Percentiles rank a stretch among this genome's conserved stretches.
Evolutionary conservation across 2,329 filamentous ascomycete genomes (phyloP).

Genomic region (Diaporthe vexans): DNA sequence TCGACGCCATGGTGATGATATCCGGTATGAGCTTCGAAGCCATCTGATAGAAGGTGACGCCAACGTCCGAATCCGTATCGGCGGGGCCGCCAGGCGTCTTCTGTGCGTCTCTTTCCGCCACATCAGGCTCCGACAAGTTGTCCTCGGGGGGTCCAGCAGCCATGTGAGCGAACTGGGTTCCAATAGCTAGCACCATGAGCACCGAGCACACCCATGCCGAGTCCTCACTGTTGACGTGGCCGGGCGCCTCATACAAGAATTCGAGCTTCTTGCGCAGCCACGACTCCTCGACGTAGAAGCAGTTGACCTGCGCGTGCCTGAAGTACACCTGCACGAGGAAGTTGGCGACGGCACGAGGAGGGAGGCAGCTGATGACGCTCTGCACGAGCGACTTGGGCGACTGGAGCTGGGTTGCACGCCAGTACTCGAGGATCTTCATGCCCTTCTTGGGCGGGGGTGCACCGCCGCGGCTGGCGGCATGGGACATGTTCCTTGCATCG

Average conservation of each 20-base stretch:
- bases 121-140: constrained; percentile 49
- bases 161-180: constrained; percentile 65
- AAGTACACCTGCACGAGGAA: constrained; percentile 64
- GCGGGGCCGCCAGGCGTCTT: constrained; percentile 42
- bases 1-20: constrained; percentile 67
- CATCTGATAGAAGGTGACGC: constrained; percentile 69
- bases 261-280: constrained; percentile 60
- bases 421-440: constrained; percentile 53
- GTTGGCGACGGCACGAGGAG: constrained; percentile 61
- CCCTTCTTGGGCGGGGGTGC: constrained; percentile 38
- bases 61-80: constrained; percentile 63
- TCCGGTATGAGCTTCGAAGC: constrained; percentile 68
- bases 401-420: constrained; percentile 61
- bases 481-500: constrained; percentile 45
- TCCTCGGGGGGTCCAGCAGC: constrained; percentile 49
- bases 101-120: constrained; percentile 63
- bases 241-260: constrained; percentile 56
- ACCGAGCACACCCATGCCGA: constrained; percentile 60
- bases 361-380: constrained; percentile 56
- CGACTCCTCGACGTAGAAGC: constrained; percentile 60
- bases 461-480: background rate
- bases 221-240: constrained; percentile 55
- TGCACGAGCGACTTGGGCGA: constrained; percentile 55
- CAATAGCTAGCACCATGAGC: constrained; percentile 63
- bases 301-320: constrained; percentile 62